Conservation (phyloP, 176 grass and related monocot species). For the Phoenix roebelenii region DNA sequence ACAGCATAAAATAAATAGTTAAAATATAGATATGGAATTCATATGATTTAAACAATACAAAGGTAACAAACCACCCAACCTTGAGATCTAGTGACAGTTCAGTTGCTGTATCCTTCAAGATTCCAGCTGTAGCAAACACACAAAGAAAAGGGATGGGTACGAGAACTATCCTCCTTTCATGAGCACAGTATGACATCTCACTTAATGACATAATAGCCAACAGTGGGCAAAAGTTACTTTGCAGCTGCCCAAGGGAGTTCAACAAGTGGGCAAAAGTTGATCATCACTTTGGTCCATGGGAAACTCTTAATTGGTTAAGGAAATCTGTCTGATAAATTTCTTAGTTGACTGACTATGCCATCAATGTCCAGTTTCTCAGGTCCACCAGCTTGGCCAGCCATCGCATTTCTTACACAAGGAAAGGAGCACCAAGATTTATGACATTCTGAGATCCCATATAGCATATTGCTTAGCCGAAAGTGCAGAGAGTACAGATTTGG, state of each 20-base stretch:
- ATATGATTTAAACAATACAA: too few species aligned
- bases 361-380: too few species aligned
- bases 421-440: too few species aligned
- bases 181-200: constrained; percentile 21
- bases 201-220: constrained; percentile 15
- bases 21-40: not conserved
- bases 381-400: too few species aligned
- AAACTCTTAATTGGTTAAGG: constrained; percentile 21
- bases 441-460: too few species aligned
- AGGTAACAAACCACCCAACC: not conserved
- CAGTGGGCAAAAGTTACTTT: constrained; percentile 11
- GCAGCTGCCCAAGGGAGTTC: constrained; percentile 1
- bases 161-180: constrained; percentile 19
- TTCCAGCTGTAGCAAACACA: constrained; percentile 2
- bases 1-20: not conserved
- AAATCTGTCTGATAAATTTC: not conserved
- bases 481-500: too few species aligned
- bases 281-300: constrained; percentile 12
- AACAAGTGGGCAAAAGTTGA: constrained; percentile 2
- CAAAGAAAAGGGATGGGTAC: constrained; percentile 11
- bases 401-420: too few species aligned
- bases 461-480: too few species aligned
- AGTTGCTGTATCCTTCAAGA: not conserved
- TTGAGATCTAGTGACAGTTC: constrained; percentile 4
- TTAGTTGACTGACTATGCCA: too few species aligned